Evolutionary conservation across 2,329 filamentous ascomycete genomes (phyloP), one percentile per base, ranked within the genome.

Genomic region (Tolypocladium cylindrosporum): DNA sequence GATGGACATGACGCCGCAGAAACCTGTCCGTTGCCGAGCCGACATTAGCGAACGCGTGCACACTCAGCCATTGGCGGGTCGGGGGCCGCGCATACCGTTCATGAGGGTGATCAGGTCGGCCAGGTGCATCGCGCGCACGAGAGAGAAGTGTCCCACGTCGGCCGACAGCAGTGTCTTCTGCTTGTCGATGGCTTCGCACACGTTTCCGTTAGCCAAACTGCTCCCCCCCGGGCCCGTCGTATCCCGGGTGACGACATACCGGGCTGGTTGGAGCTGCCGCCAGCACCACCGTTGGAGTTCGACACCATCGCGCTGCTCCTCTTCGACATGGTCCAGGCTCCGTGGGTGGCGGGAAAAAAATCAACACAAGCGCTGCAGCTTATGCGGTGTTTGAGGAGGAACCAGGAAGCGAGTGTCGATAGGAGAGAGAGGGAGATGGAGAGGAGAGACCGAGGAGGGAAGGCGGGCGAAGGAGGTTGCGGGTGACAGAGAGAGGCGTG

Each of bases 1-100:
- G 69, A 99, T 84, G 70, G 93, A 97, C 88, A 97, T 93, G 72
- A 96, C 85, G 63, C 90, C 90, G 75, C 90, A 94, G 73, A 91
- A 89, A 63, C 90, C 89, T 68, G 59, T 31, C 21, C 36, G 36
- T 27, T 31, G 34, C 48, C 34, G 39, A 14, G 21, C 19, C 51
- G 54, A 27, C 31, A 53, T 41, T 48, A 42, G 41, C 39, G 4
- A 27, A 43, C 24, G 37, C 34, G 37, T 19, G 48, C 11, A 13
- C 48, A 10, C 48, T 14, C 10, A 21, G 21, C 48, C 9, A 31
- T 31, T 5, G 19, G 48, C 31, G 21, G 9, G 10, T n/a, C 19
- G 9, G 14, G 3, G 19, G 31, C 14, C 34, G 31, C 31, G 31
- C 45, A 14, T 75, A 87, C 90, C 82, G 72, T 95, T 89, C 72